Evolutionary conservation across 2,329 filamentous ascomycete species (phyloP).

Genomic region (Akanthomyces dipterigenus): DNA sequence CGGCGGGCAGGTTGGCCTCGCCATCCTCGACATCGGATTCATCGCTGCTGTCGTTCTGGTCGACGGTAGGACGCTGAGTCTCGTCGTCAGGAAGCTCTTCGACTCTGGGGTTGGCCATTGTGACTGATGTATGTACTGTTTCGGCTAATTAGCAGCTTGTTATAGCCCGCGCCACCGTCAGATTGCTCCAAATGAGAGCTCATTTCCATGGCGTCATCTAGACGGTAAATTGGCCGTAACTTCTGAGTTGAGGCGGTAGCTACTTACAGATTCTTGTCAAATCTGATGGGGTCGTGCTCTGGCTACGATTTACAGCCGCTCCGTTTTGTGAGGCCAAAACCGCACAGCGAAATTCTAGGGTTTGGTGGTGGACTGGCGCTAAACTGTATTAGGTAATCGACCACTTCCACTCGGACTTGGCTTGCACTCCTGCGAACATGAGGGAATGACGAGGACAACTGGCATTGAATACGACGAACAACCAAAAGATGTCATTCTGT

Average conservation of each 20-base stretch:
- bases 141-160: slow-evolving; percentile 1
- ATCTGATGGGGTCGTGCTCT: slow-evolving; percentile 27
- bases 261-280: slow-evolving; percentile 30
- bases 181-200: background rate
- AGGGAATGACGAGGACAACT: background rate
- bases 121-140: slow-evolving; percentile 34
- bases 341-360: slow-evolving; percentile 38
- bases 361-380: slow-evolving; percentile 34
- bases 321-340: slow-evolving; percentile 34
- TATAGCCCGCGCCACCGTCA: background rate
- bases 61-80: slow-evolving; percentile 71
- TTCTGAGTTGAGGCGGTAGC: slow-evolving; percentile 2
- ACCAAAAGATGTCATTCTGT: background rate
- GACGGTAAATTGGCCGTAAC: slow-evolving; percentile 5
- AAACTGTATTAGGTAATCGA: slow-evolving; percentile 36
- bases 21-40: slow-evolving; percentile 75
- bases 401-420: slow-evolving; percentile 15
- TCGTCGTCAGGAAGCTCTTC: slow-evolving; percentile 95
- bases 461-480: background rate
- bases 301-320: slow-evolving; percentile 23
- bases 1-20: slow-evolving; percentile 71
- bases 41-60: slow-evolving; percentile 67
- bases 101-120: slow-evolving; percentile 95
- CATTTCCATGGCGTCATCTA: background rate
- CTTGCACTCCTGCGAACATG: slow-evolving; percentile 9